phyloP scores from a whole-genome alignment of 306 rosid genomes.

The Dryas octopetala region DNA sequence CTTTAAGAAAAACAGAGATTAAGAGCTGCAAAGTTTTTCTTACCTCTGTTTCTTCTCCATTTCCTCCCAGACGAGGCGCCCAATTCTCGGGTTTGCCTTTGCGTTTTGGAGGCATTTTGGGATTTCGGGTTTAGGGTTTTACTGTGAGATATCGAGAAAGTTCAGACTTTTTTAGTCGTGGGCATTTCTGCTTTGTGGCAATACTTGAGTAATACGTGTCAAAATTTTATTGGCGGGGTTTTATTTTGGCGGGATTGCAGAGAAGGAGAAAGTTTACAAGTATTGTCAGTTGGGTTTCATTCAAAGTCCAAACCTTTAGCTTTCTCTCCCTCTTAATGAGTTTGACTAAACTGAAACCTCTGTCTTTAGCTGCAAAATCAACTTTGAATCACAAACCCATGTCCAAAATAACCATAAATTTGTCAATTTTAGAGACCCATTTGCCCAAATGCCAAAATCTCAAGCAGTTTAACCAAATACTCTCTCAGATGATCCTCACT shows the following conservation, averaged over 20 bases:
- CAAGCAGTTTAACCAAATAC: slow-evolving; percentile 48
- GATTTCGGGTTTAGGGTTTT: background rate
- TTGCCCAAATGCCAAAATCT: slow-evolving; percentile 42
- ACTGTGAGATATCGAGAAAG: background rate
- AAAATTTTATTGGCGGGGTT: background rate
- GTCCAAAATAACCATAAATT: slow-evolving; percentile 42
- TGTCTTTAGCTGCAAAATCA: slow-evolving; percentile 30
- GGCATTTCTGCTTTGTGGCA: too few species aligned
- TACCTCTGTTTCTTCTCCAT: slow-evolving; percentile 14
- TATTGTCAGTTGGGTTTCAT: background rate
- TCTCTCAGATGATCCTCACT: slow-evolving; percentile 67
- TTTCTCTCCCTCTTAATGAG: slow-evolving; percentile 16
- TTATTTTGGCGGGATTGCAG: background rate
- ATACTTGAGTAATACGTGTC: background rate
- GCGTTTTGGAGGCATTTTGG: slow-evolving; percentile 23
- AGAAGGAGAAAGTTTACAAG: background rate
- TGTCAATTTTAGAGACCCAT: slow-evolving; percentile 44
- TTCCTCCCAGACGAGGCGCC: slow-evolving; percentile 35
- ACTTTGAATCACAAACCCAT: slow-evolving; percentile 25
- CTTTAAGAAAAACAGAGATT: background rate
- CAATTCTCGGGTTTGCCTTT: slow-evolving; percentile 23
- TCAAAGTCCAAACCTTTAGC: background rate
- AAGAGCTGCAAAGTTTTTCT: background rate
- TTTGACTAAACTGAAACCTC: slow-evolving; percentile 15
- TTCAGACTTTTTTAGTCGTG: background rate